phyloP scores from a whole-genome alignment of 2,329 filamentous ascomycete species.

The Aureobasidium sp. region DNA sequence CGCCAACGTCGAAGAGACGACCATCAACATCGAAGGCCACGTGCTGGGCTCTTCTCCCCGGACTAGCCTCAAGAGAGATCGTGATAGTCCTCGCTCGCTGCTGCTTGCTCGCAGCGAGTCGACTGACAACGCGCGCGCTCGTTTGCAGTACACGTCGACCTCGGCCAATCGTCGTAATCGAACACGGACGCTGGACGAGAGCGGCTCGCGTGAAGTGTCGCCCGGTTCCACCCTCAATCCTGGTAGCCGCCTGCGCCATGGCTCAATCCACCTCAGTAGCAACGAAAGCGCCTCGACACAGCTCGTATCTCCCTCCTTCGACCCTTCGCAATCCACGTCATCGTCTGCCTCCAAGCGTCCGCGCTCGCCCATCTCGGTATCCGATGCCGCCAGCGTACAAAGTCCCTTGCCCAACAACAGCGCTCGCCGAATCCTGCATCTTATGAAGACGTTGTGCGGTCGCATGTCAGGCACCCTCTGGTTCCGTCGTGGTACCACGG shows the following conservation, averaged over 20 bases:
- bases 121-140: not conserved
- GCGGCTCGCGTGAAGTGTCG: constrained; percentile 1
- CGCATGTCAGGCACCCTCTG: constrained; percentile 73
- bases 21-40: constrained; percentile 8
- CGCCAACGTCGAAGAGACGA: constrained; percentile 8
- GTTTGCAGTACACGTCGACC: not conserved
- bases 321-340: constrained; percentile 16
- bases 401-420: constrained; percentile 45
- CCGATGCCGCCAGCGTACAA: constrained; percentile 22
- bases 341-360: constrained; percentile 20
- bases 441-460: constrained; percentile 73
- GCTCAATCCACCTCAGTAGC: constrained; percentile 3
- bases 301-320: not conserved
- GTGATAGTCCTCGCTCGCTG: constrained; percentile 9
- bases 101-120: constrained; percentile 11
- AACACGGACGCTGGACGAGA: constrained; percentile 8
- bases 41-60: constrained; percentile 12
- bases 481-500: constrained; percentile 57
- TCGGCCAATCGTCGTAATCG: constrained; percentile 8
- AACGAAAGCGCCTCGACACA: not conserved
- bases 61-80: constrained; percentile 12
- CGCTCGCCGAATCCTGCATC: constrained; percentile 61
- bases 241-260: constrained; percentile 10
- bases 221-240: not conserved
- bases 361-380: constrained; percentile 25